Evolutionary conservation across 768 basidiomycete genomes (phyloP).

Genomic region (Boletellus ananas): DNA sequence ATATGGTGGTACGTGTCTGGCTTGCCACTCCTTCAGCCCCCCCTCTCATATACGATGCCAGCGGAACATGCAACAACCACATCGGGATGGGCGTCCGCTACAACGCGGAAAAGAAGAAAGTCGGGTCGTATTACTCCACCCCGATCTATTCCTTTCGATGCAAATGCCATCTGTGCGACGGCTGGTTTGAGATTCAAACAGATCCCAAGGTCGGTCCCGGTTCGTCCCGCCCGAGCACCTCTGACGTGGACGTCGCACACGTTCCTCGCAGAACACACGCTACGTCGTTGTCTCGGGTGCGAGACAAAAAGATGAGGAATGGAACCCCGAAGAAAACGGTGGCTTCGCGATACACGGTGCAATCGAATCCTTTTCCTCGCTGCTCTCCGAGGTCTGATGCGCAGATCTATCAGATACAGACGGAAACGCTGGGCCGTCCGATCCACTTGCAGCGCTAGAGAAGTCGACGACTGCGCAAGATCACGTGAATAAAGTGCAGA

Average conservation of each 20-base stretch:
- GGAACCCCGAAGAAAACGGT: constrained; percentile 96
- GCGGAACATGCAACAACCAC: constrained; percentile 92
- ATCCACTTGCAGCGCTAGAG: constrained; percentile 86
- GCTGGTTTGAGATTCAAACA: constrained; percentile 98
- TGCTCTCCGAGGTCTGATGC: background rate
- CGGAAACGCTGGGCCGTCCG: constrained; percentile 54
- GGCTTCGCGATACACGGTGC: constrained; percentile 84
- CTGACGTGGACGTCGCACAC: background rate
- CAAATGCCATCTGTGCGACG: constrained; percentile 94
- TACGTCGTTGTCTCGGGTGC: constrained; percentile 93
- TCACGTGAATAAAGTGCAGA: constrained; percentile 65
- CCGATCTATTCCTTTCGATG: constrained; percentile 95
- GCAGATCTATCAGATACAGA: constrained; percentile 56
- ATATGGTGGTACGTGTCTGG: constrained; percentile 78
- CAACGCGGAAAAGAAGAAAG: constrained; percentile 98
- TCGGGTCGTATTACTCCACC: constrained; percentile 92
- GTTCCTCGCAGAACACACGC: constrained; percentile 64
- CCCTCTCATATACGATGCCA: constrained; percentile 28
- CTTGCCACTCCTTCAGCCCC: too few relatives aligned
- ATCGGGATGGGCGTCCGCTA: constrained; percentile 99
- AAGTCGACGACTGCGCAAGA: constrained; percentile 81
- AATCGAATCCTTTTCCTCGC: background rate
- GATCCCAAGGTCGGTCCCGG: constrained; percentile 75
- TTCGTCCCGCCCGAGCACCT: background rate
- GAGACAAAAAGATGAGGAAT: constrained; percentile 92